phyloP scores from a whole-genome alignment of 371 early-diverging fungal genomes.

The Phascolomyces articulosus region DNA sequence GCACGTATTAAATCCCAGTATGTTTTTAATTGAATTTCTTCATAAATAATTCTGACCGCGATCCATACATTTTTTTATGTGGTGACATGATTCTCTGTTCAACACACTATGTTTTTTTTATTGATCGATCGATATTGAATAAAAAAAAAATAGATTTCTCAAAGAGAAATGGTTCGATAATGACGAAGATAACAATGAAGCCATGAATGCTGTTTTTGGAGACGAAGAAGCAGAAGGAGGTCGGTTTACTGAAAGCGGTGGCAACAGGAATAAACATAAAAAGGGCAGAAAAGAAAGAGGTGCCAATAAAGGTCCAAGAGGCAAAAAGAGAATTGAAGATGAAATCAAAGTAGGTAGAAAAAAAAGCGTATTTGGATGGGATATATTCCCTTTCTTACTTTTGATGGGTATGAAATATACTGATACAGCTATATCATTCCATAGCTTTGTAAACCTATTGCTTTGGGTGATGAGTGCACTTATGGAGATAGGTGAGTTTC shows the following conservation, averaged over 20 bases:
- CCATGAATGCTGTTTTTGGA: constrained; percentile 18
- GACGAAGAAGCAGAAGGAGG: constrained; percentile 32
- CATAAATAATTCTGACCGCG: neutral
- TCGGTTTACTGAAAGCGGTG: constrained; percentile 19
- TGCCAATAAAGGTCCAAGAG: constrained; percentile 43
- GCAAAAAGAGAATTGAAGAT: constrained; percentile 44
- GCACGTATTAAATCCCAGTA: constrained; percentile 23
- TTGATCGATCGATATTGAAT: neutral
- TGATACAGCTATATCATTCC: neutral
- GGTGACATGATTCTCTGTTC: neutral
- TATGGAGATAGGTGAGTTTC: constrained; percentile 48
- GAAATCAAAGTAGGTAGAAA: constrained; percentile 23
- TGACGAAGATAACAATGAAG: constrained; percentile 20
- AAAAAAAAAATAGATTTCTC: constrained; percentile 26
- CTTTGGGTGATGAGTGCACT: constrained; percentile 55
- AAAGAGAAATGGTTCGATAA: constrained; percentile 48
- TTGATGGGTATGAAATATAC: neutral
- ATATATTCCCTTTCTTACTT: neutral
- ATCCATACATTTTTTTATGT: neutral
- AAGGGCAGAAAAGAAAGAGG: constrained; percentile 25
- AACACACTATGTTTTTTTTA: too few species aligned
- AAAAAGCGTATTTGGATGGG: too few species aligned
- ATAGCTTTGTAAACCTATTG: constrained; percentile 56
- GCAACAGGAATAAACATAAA: constrained; percentile 12
- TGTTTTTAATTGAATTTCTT: neutral